Base-by-base conservation (phyloP, 139 green algal genomes). In the Trebouxia sp. region DNA sequence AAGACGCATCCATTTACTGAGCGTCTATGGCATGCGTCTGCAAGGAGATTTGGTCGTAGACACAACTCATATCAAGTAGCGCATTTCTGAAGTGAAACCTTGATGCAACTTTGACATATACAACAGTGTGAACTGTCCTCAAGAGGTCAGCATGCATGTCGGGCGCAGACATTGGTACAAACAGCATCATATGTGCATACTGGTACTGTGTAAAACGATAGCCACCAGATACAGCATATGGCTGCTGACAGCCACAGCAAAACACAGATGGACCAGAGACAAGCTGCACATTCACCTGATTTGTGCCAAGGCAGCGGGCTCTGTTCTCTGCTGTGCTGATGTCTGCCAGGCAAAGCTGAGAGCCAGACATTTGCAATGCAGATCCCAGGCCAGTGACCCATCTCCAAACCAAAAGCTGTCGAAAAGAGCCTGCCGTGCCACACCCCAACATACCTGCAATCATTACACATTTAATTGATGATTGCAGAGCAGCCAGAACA, bases 361-460 rank as follows among this genome's bases (percentile, higher is more conserved):
- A 32, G 30, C 83, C 83, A 3, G 79, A 47, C 79, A 84, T 87
- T 50, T 87, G 83, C 79, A 87, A 43, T 30, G 79, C 83, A 5
- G 47, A 76, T 62, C 79, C 79, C 28, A 83, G 24, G 47, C 83
- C 83, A 11, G 83, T 87, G 35, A 87, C 67, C 56, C 66, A 87
- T 15, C 83, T 80, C 79, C 74, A 82, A 0, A 50, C 75, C 58
- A 87, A 65, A 30, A 84, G 83, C 48, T 87, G 78, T 17, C 15
- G 10, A 53, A 84, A 87, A 22, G 51, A 83, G 41, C 35, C 65
- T 15, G 79, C 45, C 53, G 78, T 47, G 3, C 78, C 83, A 32
- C 75, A 84, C 30, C 79, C 79, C n/a, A 84, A 58, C 83, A 87
- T 87, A 41, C 82, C 82, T 85, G 76, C 38, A 80, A 69, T 22